Evolutionary conservation across 2,329 filamentous ascomycete genomes (phyloP).

Genomic region (Aplosporella prunicola): DNA sequence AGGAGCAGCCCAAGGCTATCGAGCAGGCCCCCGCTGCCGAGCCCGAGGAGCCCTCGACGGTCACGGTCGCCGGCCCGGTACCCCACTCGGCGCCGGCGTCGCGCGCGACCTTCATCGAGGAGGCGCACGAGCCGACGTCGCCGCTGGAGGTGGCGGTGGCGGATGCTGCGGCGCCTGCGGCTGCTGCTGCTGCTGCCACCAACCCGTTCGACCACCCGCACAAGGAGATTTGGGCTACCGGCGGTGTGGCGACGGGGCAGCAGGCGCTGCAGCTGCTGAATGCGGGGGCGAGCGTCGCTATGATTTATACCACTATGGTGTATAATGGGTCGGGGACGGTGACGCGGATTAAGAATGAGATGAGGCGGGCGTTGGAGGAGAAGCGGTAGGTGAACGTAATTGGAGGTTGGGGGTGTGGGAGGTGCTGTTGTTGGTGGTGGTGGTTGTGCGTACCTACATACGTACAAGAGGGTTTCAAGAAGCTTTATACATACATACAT

Average conservation of each 20-base stretch:
- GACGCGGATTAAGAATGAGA: conserved; percentile 42
- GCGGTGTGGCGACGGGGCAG: conserved; percentile 80
- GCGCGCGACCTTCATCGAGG: conserved; percentile 8
- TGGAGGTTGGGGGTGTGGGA: too few species aligned
- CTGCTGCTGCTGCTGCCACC: conserved; percentile 19
- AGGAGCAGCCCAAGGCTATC: background rate
- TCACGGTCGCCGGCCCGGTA: conserved; percentile 2
- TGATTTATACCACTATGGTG: conserved; percentile 75
- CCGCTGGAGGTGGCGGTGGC: conserved; percentile 20
- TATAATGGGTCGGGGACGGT: conserved; percentile 56
- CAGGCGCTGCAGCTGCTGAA: conserved; percentile 76
- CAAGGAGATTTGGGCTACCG: conserved; percentile 88
- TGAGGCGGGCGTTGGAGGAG: conserved; percentile 34
- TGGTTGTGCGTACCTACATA: too few species aligned
- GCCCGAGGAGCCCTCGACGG: background rate
- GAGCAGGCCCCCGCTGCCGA: background rate
- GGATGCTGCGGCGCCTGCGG: conserved; percentile 17
- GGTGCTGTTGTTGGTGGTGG: too few species aligned
- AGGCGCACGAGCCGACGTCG: too few species aligned
- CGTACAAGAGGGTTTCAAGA: too few species aligned
- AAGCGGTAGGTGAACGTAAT: too few species aligned
- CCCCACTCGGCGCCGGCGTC: conserved; percentile 7
- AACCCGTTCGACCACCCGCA: conserved; percentile 21
- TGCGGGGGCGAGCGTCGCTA: conserved; percentile 81
- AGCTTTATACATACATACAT: too few species aligned